These are phyloP conservation scores for Fusarium floridanum DNA, from an alignment of 2,329 filamentous ascomycete species.

Conservation along the genomic window DNA sequence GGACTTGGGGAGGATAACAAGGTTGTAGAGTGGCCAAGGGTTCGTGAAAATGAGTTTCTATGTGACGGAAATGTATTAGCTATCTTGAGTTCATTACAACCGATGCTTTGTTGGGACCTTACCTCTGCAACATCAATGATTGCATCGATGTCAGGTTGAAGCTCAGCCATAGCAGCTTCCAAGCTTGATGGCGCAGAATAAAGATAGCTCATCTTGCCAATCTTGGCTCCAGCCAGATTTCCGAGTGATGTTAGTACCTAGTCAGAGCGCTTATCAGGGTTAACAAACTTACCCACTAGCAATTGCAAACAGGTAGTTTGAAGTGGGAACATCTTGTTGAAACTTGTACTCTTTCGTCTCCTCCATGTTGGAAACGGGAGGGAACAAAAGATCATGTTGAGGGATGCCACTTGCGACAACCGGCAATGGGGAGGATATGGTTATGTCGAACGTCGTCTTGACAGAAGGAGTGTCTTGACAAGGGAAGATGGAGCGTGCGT, in stretches of 20 bases:
- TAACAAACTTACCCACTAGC: background rate
- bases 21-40: constrained; percentile 11
- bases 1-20: constrained; percentile 7
- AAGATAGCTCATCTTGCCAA: background rate
- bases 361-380: background rate
- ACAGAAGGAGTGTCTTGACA: background rate
- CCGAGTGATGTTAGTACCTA: background rate
- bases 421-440: background rate
- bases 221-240: background rate
- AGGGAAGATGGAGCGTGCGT: background rate
- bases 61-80: background rate
- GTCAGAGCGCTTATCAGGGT: background rate
- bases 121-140: background rate
- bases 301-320: background rate
- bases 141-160: background rate
- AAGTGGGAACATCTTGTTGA: background rate
- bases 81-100: background rate
- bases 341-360: background rate
- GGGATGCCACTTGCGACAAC: background rate
- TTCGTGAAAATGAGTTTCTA: constrained; percentile 6
- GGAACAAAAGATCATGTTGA: background rate
- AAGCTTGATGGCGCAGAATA: background rate
- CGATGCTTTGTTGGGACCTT: too few species aligned
- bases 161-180: background rate
- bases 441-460: background rate